Evolutionary conservation across 352 stramenopile species (phyloP), one percentile per base, ranked within the genome.

Genomic region (Globisporangium polare): DNA sequence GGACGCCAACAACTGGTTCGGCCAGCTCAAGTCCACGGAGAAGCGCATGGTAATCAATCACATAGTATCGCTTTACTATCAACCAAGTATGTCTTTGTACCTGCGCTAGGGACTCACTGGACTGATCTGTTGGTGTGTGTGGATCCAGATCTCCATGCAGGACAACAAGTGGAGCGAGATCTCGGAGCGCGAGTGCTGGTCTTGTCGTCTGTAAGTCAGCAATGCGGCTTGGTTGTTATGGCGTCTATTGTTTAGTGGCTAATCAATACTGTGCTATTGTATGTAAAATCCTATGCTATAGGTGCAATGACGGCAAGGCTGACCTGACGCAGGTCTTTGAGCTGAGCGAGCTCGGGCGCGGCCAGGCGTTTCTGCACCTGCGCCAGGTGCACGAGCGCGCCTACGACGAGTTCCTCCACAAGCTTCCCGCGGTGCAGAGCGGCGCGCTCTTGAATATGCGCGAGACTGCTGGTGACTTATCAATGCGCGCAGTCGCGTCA

Each of bases 141-240:
- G 9, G 5, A 27, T 55, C 15, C 57, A 90, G 81, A 89, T 92
- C 58, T 90, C 83, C 2, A 90, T 92, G 83, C 83, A 92, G 67
- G 83, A 92, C 68, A 92, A 92, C 63, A 86, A 87, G 67, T 90
- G 83, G 83, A 87, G 83, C 20, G 83, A 92, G 63, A 92, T 92
- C 62, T 81, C 69, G 2, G 83, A 92, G 60, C 67, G 67, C 20
- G 83, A 89, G 60, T 89, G 77, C 70, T 92, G 83, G 83, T 86
- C 77, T 5, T 92, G 83, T 39, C 80, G 75, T 41, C 52, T 85
- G 78, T 89, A 68, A 27, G 72, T 26, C 8, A 60, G 17, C 24
- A 37, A 20, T 0, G 10, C 17, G 53, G 35, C 12, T 53, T 31
- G 8, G 5, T 41, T 22, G 17, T 39, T 5, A 8, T 57, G 7